Conservation (phyloP, 371 early-diverging fungal species). For the Apophysomyces sp. region DNA sequence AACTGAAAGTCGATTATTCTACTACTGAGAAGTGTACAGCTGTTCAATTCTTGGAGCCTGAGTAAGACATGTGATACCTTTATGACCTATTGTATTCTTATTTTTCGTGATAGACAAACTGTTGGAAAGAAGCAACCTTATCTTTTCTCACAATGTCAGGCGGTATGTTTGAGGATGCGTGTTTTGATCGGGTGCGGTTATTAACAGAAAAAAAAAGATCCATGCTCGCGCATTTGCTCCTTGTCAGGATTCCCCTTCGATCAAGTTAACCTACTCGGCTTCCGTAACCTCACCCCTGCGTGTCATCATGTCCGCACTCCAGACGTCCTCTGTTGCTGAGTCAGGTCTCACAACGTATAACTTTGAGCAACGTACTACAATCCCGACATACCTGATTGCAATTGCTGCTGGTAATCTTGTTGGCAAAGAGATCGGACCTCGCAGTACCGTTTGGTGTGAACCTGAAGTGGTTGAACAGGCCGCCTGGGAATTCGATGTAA, state of each 20-base stretch:
- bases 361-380: slow-evolving; percentile 74
- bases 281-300: slow-evolving; percentile 62
- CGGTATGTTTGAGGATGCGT: slow-evolving; percentile 29
- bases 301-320: slow-evolving; percentile 44
- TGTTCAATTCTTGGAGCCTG: slow-evolving; percentile 88
- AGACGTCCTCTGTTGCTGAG: slow-evolving; percentile 34
- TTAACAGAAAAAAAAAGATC: slow-evolving; percentile 54
- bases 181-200: not conserved
- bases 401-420: slow-evolving; percentile 88
- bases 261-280: slow-evolving; percentile 90
- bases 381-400: slow-evolving; percentile 93
- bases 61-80: slow-evolving; percentile 35
- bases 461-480: slow-evolving; percentile 88
- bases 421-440: slow-evolving; percentile 82
- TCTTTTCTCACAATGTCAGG: slow-evolving; percentile 96
- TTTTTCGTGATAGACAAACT: slow-evolving; percentile 69
- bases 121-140: slow-evolving; percentile 93
- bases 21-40: slow-evolving; percentile 86
- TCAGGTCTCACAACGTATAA: slow-evolving; percentile 53
- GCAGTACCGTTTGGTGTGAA: slow-evolving; percentile 94
- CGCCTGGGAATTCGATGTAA: slow-evolving; percentile 89
- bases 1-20: slow-evolving; percentile 70
- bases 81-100: too few relatives aligned
- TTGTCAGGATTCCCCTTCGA: slow-evolving; percentile 91
- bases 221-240: slow-evolving; percentile 93